phyloP scores from a whole-genome alignment of 257 asterid genomes.

The Cynanchum wilfordii region DNA sequence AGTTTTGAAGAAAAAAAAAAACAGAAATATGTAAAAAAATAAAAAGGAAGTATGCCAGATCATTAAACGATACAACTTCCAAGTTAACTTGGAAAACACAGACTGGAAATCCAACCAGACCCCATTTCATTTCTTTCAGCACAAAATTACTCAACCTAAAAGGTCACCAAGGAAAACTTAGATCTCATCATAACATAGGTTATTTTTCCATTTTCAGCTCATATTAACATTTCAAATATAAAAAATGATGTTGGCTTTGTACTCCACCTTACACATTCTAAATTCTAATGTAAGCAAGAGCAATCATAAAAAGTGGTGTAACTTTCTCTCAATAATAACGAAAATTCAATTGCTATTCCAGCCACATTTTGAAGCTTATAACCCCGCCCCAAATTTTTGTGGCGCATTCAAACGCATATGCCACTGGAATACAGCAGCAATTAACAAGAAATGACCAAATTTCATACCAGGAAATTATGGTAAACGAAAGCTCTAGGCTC shows the following conservation, averaged over 20 bases:
- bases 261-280: background rate
- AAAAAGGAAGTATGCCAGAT: background rate
- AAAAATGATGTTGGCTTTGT: background rate
- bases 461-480: constrained; percentile 77
- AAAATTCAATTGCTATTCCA: background rate
- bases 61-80: background rate
- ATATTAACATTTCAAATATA: background rate
- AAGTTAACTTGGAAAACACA: background rate
- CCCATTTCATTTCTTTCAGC: background rate
- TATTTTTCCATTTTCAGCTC: background rate
- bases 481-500: constrained; percentile 89
- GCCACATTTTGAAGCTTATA: background rate
- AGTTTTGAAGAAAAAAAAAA: background rate
- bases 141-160: background rate
- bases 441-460: background rate
- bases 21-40: background rate
- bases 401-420: background rate
- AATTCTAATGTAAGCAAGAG: background rate
- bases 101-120: background rate
- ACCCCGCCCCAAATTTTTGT: background rate
- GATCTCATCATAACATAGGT: background rate
- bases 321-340: background rate
- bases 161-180: background rate
- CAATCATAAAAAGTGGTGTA: background rate
- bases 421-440: background rate